A percentile compares a stretch with the other conserved stretches of the same genome.
Evolutionary conservation across 768 basidiomycete species (phyloP).

Genomic region (Hypsizygus marmoreus): DNA sequence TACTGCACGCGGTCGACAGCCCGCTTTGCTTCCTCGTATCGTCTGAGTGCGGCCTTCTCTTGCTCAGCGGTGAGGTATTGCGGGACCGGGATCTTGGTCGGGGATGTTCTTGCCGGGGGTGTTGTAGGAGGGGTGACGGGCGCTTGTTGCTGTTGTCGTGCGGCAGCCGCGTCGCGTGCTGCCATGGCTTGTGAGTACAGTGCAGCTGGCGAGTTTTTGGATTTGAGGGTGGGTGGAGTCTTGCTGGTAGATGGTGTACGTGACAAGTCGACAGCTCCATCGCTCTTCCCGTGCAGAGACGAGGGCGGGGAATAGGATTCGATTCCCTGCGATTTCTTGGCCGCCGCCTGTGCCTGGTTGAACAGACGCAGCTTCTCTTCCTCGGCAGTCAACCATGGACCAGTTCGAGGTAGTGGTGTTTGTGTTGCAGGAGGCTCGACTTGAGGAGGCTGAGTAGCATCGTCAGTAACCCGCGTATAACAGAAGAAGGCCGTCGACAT

Average conservation of each 20-base stretch:
- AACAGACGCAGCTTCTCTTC: conserved; percentile 76
- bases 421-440: conserved; percentile 20
- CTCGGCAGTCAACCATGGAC: conserved; percentile 68
- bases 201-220: conserved; percentile 11
- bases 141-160: conserved; percentile 14
- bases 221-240: conserved; percentile 1
- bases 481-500: conserved; percentile 3
- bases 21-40: conserved; percentile 70
- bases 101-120: conserved; percentile 7
- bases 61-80: conserved; percentile 66
- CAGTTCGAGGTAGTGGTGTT: conserved; percentile 18
- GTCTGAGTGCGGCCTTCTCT: conserved; percentile 70
- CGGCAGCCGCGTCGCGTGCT: conserved; percentile 25
- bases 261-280: conserved; percentile 13
- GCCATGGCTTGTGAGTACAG: conserved; percentile 32
- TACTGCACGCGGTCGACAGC: conserved; percentile 67
- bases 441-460: conserved; percentile 23
- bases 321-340: conserved; percentile 53
- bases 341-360: conserved; percentile 68
- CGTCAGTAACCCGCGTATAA: not conserved
- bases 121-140: too few relatives aligned
- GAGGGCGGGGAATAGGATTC: conserved; percentile 26
- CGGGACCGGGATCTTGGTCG: conserved; percentile 31
- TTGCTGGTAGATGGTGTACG: conserved; percentile 17
- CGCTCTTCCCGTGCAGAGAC: conserved; percentile 25